Evolutionary conservation across 2,329 filamentous ascomycete species (phyloP), one percentile per base, ranked within the genome.

Genomic region (Lasiodiplodia gonubiensis): DNA sequence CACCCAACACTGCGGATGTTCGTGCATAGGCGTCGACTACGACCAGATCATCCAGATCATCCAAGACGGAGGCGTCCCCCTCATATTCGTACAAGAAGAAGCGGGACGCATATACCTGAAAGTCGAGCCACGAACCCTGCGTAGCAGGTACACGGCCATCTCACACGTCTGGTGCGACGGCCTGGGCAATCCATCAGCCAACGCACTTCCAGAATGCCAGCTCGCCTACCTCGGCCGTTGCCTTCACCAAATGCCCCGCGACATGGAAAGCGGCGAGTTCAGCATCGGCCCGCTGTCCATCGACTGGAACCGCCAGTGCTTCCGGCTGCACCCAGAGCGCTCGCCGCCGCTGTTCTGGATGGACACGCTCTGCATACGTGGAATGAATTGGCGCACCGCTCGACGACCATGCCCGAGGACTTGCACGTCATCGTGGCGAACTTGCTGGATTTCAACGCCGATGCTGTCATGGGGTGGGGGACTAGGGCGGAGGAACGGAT

Each of bases 321-420:
- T 64, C 4, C n/a, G 25, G 16, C 30, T 54, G 52, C 14, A 37
- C 52, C 30, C 30, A 11, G 18, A 18, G 4, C n/a, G 33, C 16
- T 14, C 33, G 11, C 27, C 55, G 0, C 54, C 37, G 18, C 65
- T 67, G 18, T 69, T 72, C 60, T 72, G 70, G 70, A 64, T 72
- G 53, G 70, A 72, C 57, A 70, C 70, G n/a, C 69, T 72, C n/a
- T 72, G 70, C 46, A 69, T 14, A 66, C 61, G 14, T 71, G 69
- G 69, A 71, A 71, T 57, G 66, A 64, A 23, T 48, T 71, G 11
- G 37, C 66, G 7, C 53, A 57, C n/a, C 37, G 70, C n/a, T 65
- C 69, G 21, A 71, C 70, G 5, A 70, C 70, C 16, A 68, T 61
- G 57, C 33, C 33, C 2, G 69, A 71, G 30, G 70, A 71, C 64